These are phyloP conservation scores for Mycosphaerella sp. DNA, from an alignment of 2,329 filamentous ascomycete species.

Conservation along the genomic window DNA sequence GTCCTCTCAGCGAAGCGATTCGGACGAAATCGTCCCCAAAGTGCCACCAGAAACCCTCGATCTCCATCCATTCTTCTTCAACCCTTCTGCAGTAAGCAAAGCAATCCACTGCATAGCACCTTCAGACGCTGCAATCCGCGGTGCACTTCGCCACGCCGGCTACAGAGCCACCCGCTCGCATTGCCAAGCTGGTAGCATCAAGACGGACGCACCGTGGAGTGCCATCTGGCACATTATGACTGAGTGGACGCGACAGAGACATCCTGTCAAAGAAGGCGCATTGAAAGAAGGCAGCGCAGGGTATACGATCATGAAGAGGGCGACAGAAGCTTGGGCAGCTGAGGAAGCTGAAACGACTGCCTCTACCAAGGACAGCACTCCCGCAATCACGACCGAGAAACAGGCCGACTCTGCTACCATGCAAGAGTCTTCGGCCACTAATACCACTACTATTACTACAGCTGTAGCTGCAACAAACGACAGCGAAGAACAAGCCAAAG, in stretches of 20 bases:
- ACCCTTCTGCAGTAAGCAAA: slow-evolving; percentile 66
- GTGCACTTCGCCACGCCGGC: slow-evolving; percentile 72
- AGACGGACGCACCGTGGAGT: slow-evolving; percentile 86
- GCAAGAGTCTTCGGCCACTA: too few species aligned
- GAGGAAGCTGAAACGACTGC: slow-evolving; percentile 55
- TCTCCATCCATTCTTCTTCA: slow-evolving; percentile 78
- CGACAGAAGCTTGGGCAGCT: slow-evolving; percentile 46
- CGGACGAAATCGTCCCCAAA: slow-evolving; percentile 36
- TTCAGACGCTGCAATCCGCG: slow-evolving; percentile 69
- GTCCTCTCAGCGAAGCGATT: slow-evolving; percentile 4
- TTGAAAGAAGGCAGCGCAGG: slow-evolving; percentile 66
- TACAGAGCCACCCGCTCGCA: slow-evolving; percentile 82
- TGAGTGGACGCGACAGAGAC: slow-evolving; percentile 79
- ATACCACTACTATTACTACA: not conserved
- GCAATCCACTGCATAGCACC: slow-evolving; percentile 74
- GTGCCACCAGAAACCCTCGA: slow-evolving; percentile 61
- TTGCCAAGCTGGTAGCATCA: slow-evolving; percentile 81
- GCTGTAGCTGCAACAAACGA: not conserved
- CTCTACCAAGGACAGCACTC: slow-evolving; percentile 13
- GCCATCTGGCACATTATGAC: slow-evolving; percentile 90
- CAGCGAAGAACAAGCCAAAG: not conserved
- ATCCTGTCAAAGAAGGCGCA: slow-evolving; percentile 66
- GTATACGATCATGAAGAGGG: slow-evolving; percentile 52
- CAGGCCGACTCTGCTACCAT: too few species aligned
- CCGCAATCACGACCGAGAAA: slow-evolving; percentile 20